Base-by-base conservation (phyloP, 148 eudicot species). In the Heliamphora exappendiculata region DNA sequence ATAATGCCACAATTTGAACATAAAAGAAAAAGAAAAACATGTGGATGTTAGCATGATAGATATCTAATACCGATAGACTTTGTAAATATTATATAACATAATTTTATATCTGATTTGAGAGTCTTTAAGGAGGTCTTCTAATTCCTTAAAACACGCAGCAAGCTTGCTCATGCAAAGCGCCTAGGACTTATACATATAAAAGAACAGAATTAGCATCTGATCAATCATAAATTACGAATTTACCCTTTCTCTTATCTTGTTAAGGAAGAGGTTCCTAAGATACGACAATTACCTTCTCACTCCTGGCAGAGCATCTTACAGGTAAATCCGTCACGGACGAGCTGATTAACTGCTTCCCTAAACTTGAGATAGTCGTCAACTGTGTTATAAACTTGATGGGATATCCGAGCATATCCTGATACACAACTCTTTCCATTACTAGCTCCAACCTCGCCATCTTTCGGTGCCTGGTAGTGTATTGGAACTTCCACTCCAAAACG, bases 391-490 rank as follows among this genome's bases (percentile, higher is more conserved):
- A 94, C 86, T 80, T 94, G 98, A 84, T 94, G 90, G 65, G 98
- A 94, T 85, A 94, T 92, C 77, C 98, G 84, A 28, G 93, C 97
- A 90, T 92, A 94, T 1, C 92, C 98, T 3, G 97, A n/a, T n/a
- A n/a, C n/a, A n/a, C n/a, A n/a, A n/a, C n/a, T n/a, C n/a, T n/a
- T n/a, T n/a, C n/a, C n/a, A n/a, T 92, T n/a, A 88, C 42, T 26
- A 82, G 79, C 75, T 85, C 81, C 87, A 69, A 80, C 82, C 68
- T 92, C 93, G 11, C 87, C 92, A 62, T 88, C 92, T 80, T 73
- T 80, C 0, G 92, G 88, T 12, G 86, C 89, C 59, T 92, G 80
- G 58, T 78, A 94, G 71, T 92, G 88, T 37, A 94, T 87, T 0
- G 98, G 97, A 49, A 94, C 98, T 82, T 94, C 98, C 70, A 94